Base-by-base conservation (phyloP, 139 green algal species). In the Marvania coccoides region DNA sequence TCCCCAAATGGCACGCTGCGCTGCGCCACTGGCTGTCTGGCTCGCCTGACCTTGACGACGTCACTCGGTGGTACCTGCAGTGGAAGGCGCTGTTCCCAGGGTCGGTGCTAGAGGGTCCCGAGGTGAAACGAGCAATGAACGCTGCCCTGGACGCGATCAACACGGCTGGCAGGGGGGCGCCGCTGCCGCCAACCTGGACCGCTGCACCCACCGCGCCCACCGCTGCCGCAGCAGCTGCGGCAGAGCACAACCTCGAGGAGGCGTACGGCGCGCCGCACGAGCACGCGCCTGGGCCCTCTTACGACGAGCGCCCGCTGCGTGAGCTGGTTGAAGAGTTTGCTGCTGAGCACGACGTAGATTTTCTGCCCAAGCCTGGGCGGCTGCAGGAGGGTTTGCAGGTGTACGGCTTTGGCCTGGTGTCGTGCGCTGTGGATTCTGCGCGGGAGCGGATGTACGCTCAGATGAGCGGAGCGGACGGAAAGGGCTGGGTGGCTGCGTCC, bases 91-190 rank as follows among this genome's bases (percentile, higher is more conserved):
- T 80, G 42, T 55, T 84, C 9, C 78, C 79, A 3, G 65, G 82
- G 54, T 67, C 76, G 19, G 54, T 97, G n/a, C 58, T 86, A 13
- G 81, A 90, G 34, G 70, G 92, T 14, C 77, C 93, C 45, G 76
- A 81, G 6, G 77, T 98, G 5, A 77, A 86, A 0, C 58, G 67
- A 36, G 81, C 91, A 51, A 81, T 98, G 36, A 88, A 79, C 29
- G 67, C 67, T 0, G 92, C 86, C 10, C 77, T 97, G 7, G 82
- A 95, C 74, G 82, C 84, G 63, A 98, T 98, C 87, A 96, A 97
- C 74, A 57, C 59, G 5, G 79, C 90, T 4, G 79, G 85, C 91
- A 40, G 70, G 69, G 29, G 45, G 63, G 35, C 59, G 30, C 14
- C 79, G 6, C 57, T 59, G 4, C 42, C 61, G 29, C 47, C 67